Percentiles rank a stretch among this genome's conserved stretches.
Evolutionary conservation across 1,139 yeast species (phyloP).

Genomic region (Scheffersomyces insectosa): DNA sequence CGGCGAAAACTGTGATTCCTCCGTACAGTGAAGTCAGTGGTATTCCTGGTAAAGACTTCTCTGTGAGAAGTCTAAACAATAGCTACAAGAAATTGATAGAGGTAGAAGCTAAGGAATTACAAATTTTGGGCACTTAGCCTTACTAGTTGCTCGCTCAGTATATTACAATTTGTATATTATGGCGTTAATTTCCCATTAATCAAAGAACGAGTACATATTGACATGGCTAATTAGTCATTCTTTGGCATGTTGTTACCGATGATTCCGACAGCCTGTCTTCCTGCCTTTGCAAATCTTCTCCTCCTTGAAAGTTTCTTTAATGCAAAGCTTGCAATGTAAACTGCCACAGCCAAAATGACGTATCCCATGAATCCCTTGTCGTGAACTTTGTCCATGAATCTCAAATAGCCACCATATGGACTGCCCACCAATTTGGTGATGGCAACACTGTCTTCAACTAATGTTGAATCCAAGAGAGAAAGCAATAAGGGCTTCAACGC

Average conservation of each 20-base stretch:
- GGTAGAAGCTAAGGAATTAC: slow-evolving; percentile 37
- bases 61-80: slow-evolving; percentile 32
- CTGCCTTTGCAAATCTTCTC: background rate
- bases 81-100: slow-evolving; percentile 48
- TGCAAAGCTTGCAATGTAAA: slow-evolving; percentile 3
- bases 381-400: slow-evolving; percentile 47
- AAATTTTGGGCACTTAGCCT: slow-evolving; percentile 19
- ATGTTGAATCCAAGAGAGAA: slow-evolving; percentile 32
- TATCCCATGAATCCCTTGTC: slow-evolving; percentile 48
- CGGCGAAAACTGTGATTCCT: slow-evolving; percentile 58
- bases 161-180: too few species aligned
- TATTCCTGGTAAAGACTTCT: slow-evolving; percentile 31
- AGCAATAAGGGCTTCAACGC: slow-evolving; percentile 28
- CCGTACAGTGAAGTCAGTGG: slow-evolving; percentile 58
- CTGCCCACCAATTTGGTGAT: slow-evolving; percentile 37
- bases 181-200: too few species aligned
- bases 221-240: slow-evolving; percentile 10
- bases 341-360: slow-evolving; percentile 19
- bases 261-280: slow-evolving; percentile 13
- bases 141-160: too few species aligned
- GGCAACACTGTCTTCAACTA: slow-evolving; percentile 12
- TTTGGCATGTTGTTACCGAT: slow-evolving; percentile 17
- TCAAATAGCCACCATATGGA: slow-evolving; percentile 40
- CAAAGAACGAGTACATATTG: too few species aligned
- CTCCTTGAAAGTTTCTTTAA: slow-evolving; percentile 3